phyloP scores from a whole-genome alignment of 2,329 filamentous ascomycete species.

The Setomelanomma holmii region DNA sequence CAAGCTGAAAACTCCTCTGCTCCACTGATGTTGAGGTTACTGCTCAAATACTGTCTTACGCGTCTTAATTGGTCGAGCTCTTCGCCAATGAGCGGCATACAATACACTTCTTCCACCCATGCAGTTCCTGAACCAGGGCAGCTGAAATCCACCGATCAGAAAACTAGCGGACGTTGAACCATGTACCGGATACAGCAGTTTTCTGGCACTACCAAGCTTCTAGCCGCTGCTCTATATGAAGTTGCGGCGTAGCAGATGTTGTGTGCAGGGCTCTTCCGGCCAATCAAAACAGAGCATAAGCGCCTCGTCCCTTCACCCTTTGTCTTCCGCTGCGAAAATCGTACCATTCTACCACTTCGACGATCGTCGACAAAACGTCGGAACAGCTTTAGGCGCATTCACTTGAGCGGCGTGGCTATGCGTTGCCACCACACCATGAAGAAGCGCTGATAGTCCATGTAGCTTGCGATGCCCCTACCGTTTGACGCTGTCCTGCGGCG shows the following conservation, averaged over 20 bases:
- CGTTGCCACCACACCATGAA: constrained; percentile 22
- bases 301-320: constrained; percentile 21
- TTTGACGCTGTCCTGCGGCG: constrained; percentile 29
- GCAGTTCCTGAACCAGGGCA: constrained; percentile 3
- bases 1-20: constrained; percentile 9
- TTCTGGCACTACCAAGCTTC: constrained; percentile 12
- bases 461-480: constrained; percentile 7
- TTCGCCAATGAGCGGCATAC: constrained; percentile 12
- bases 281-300: constrained; percentile 20
- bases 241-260: constrained; percentile 18
- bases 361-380: constrained; percentile 16
- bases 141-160: constrained; percentile 11
- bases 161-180: constrained; percentile 11
- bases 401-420: constrained; percentile 21
- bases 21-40: background rate
- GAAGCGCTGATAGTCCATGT: constrained; percentile 5
- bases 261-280: constrained; percentile 13
- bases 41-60: constrained; percentile 6
- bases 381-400: constrained; percentile 23
- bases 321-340: constrained; percentile 15
- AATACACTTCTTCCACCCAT: constrained; percentile 1
- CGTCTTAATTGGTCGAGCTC: constrained; percentile 12
- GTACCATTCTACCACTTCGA: constrained; percentile 24
- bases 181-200: constrained; percentile 9
- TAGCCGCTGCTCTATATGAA: constrained; percentile 24